Evolutionary conservation across 176 grass and related monocot genomes (phyloP), one percentile per base, ranked within the genome.

Genomic region (Cenchrus fungigraminus): DNA sequence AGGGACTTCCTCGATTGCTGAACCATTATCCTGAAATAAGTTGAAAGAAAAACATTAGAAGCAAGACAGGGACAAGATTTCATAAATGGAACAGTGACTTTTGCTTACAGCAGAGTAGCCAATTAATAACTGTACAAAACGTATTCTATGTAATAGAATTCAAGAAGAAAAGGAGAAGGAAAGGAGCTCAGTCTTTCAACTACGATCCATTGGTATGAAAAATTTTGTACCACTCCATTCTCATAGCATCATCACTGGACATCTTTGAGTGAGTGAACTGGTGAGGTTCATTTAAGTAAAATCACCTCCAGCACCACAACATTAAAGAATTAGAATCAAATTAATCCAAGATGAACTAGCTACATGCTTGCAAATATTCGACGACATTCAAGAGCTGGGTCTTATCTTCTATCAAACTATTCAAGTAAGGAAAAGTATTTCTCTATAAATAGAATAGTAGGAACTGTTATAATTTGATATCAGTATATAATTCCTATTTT

Each of bases 21-120:
- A 81, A 90, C 77, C 78, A 46, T 93, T 87, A 73, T 93, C 91
- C 95, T 98, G 80, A 62, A 87, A 89, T 46, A 85, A 47, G 29
- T 29, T 44, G 68, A 55, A 88, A 90, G 0, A 80, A 77, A 83
- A n/a, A 77, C 34, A 59, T 93, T 57, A 92, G 67, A 40, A 68
- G 57, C 22, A 63, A 56, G 82, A 77, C 40, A 63, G 15, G 42
- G 47, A 57, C 63, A 65, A 42, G 25, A 69, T 78, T 74, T 40
- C 63, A 65, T 58, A 76, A 72, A 79, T 17, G 50, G 15, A 76
- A 67, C 20, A 54, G 40, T 65, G 7, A 51, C 61, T 51, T 75
- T 37, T 76, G 37, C n/a, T 71, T 17, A 80, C n/a, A 80, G 77
- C 51, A 15, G 74, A 32, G 63, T 79, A 79, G 56, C 4, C 70